These are phyloP conservation scores for Fusarium compactum DNA, from an alignment of 2,329 filamentous ascomycete species.

Conservation along the genomic window DNA sequence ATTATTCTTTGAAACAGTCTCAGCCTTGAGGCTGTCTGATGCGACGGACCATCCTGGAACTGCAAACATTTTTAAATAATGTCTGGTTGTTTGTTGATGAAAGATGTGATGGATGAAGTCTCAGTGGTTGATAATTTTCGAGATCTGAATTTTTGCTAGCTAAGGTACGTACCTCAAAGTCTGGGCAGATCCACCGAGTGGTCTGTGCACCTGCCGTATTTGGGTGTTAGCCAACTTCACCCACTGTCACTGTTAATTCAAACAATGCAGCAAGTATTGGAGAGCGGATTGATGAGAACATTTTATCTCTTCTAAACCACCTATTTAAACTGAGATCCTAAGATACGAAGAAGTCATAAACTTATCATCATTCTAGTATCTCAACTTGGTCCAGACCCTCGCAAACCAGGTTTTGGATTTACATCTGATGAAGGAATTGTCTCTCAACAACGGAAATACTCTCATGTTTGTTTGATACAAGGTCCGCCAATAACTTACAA, in stretches of 20 bases:
- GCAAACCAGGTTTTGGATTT: not conserved
- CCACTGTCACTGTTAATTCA: not conserved
- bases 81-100: constrained; percentile 4
- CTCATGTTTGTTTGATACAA: too few relatives aligned
- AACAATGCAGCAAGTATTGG: not conserved
- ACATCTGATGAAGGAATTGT: not conserved
- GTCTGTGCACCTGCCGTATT: constrained; percentile 19
- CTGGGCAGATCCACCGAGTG: constrained; percentile 5
- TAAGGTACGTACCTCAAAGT: constrained; percentile 24
- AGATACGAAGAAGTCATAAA: fast-evolving
- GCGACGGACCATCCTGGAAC: constrained; percentile 93
- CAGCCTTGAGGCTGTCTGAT: constrained; percentile 76
- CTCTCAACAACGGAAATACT: not conserved
- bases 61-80: constrained; percentile 76
- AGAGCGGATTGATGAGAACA: not conserved
- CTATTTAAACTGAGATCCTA: not conserved
- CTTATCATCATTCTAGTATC: not conserved
- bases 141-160: constrained; percentile 27
- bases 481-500: not conserved
- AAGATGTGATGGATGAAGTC: constrained; percentile 21
- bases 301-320: not conserved
- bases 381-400: not conserved
- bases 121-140: constrained; percentile 26
- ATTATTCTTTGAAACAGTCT: constrained; percentile 59
- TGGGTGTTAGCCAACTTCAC: constrained; percentile 8